Conservation (phyloP, 768 basidiomycete species). For the Heimioporus sp. region DNA sequence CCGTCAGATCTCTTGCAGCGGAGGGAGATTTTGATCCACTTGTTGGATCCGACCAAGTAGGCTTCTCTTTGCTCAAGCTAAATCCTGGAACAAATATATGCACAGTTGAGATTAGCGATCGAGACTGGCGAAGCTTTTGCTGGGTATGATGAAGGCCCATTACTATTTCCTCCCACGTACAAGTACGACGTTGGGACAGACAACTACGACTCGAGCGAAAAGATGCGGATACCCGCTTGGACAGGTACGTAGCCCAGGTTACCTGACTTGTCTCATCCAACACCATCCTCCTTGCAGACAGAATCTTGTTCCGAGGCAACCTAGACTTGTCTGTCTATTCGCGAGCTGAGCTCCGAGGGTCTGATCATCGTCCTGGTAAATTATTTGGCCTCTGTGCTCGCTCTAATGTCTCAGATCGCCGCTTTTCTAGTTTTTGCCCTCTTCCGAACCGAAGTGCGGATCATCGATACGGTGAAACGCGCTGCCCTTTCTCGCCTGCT, state of each 20-base stretch:
- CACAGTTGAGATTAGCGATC: conserved; percentile 72
- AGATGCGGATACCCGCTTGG: conserved; percentile 96
- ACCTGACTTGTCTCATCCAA: background rate
- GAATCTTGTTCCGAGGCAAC: conserved; percentile 83
- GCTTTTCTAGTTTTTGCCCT: conserved; percentile 69
- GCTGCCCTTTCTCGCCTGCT: conserved; percentile 65
- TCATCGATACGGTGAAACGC: conserved; percentile 77
- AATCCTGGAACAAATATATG: background rate
- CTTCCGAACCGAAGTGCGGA: conserved; percentile 74
- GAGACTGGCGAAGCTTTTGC: conserved; percentile 69
- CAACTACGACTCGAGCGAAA: conserved; percentile 92
- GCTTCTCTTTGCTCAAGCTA: conserved; percentile 8
- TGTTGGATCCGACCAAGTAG: conserved; percentile 82
- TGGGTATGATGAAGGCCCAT: conserved; percentile 85
- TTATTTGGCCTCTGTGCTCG: background rate
- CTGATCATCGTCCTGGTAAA: conserved; percentile 92
- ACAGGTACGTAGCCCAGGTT: conserved; percentile 59
- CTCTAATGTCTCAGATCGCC: background rate
- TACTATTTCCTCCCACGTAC: conserved; percentile 94
- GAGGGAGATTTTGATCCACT: conserved; percentile 70
- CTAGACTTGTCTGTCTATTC: conserved; percentile 80
- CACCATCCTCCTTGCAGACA: conserved; percentile 54
- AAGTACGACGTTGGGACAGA: conserved; percentile 84
- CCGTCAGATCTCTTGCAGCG: conserved; percentile 65
- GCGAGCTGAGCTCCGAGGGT: conserved; percentile 82